Evolutionary conservation across 75 land plant genomes (phyloP).

Genomic region (Picea glauca): DNA sequence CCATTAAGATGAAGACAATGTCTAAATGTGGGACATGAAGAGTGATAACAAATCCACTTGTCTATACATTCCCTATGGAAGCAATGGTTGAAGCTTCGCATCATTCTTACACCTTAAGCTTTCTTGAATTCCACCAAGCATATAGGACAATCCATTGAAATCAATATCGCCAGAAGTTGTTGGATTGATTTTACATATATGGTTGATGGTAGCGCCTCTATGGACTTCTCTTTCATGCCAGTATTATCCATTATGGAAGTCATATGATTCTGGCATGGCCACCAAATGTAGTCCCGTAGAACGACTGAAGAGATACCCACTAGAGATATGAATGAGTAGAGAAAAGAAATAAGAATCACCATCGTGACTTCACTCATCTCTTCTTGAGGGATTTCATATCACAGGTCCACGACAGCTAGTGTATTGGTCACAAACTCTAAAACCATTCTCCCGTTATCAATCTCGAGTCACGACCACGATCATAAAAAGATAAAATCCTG

Average conservation of each 20-base stretch:
- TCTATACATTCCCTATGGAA: conserved; percentile 23
- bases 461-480: too few relatives aligned
- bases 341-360: neutral
- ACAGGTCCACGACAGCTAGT: too few relatives aligned
- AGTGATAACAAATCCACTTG: conserved; percentile 19
- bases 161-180: neutral
- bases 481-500: too few relatives aligned
- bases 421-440: too few relatives aligned
- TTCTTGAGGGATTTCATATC: too few relatives aligned
- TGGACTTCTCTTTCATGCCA: conserved; percentile 30
- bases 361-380: neutral
- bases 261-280: neutral
- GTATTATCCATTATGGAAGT: conserved; percentile 6
- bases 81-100: conserved; percentile 23
- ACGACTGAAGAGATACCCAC: neutral
- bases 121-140: conserved; percentile 27
- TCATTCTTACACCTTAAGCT: conserved; percentile 15
- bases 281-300: neutral
- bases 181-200: conserved; percentile 6
- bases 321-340: neutral
- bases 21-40: conserved; percentile 30
- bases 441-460: too few relatives aligned
- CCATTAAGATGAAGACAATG: neutral
- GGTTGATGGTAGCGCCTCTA: conserved; percentile 21
- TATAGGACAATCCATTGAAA: conserved; percentile 13